These are phyloP conservation scores for Oidium heveae DNA, from an alignment of 2,329 filamentous ascomycete genomes.

Conservation along the genomic window DNA sequence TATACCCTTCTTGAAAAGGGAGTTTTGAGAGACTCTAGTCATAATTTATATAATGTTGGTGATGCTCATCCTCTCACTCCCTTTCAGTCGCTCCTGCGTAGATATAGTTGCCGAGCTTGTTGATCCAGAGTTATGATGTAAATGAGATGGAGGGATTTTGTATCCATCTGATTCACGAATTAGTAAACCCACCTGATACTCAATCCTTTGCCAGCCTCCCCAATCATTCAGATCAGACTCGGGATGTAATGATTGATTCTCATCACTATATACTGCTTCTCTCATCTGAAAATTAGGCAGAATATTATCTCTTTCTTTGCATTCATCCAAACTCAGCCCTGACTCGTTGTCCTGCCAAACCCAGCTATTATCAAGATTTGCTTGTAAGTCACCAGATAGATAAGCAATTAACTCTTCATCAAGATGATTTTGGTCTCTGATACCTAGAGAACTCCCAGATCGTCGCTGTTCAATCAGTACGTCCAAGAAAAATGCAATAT, in stretches of 20 bases:
- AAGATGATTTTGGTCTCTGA: constrained; percentile 6
- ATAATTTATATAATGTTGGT: constrained; percentile 10
- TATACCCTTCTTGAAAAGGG: too few relatives aligned
- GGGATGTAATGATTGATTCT: constrained; percentile 22
- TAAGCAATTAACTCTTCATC: constrained; percentile 84
- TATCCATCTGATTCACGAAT: constrained; percentile 11
- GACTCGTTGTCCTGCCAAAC: constrained; percentile 46
- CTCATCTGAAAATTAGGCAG: not conserved
- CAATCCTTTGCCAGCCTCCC: constrained; percentile 58
- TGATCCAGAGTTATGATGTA: not conserved
- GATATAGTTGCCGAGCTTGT: not conserved
- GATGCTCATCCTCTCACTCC: constrained; percentile 12
- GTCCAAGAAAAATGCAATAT: constrained; percentile 58
- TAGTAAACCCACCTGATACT: constrained; percentile 33
- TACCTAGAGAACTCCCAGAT: constrained; percentile 14
- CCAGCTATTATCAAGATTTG: constrained; percentile 54
- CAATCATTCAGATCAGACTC: constrained; percentile 38
- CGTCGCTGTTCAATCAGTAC: constrained; percentile 31
- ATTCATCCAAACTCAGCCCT: constrained; percentile 13
- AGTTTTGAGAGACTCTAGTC: too few relatives aligned
- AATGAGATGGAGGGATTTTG: constrained; percentile 1
- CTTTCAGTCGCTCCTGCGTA: constrained; percentile 3
- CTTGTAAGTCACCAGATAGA: constrained; percentile 66
- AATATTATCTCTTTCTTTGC: constrained; percentile 1
- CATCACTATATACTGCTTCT: constrained; percentile 6